Base-by-base conservation (phyloP, 805 yeast genomes). In the Cyberlindnera subsufficiens region DNA sequence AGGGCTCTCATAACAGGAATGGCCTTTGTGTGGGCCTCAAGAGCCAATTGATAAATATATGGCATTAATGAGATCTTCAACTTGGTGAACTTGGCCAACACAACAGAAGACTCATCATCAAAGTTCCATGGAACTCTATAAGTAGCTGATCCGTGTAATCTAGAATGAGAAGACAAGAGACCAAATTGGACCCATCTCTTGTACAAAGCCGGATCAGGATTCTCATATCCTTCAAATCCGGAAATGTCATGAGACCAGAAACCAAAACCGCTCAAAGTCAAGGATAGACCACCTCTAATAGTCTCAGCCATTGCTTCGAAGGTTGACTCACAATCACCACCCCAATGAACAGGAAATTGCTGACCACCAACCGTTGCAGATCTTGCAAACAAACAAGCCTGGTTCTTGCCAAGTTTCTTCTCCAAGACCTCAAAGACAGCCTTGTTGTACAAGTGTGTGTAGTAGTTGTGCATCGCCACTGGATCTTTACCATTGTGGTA, bases 221-320 rank as follows among this genome's bases (percentile, higher is more conserved):
- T 25, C 5, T 43, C 51, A 22, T 35, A 30, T 8, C 52, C 52
- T 42, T 52, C 56, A 30, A 52, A 52, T 3, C 56, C 56, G 6
- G 56, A 52, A 29, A 52, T 52, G 37, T 52, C 56, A 38, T 52
- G 56, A 17, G 56, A 52, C 56, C 56, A 52, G 49, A 48, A 52
- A 4, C 56, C 56, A 34, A 52, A 52, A 3, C 54, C 56, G 19
- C 45, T 42, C 3, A 52, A 38, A n/a, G 44, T 47, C n/a, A 52
- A 35, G 14, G 52, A 48, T 37, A 52, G 39, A 3, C 56, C 56
- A 42, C 56, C 56, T 50, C 56, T 50, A 6, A 52, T 34, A 22
- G 52, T 50, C 41, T 52, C 56, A 30, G 56, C 54, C 50, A 52
- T 47, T 6, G 56, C 56, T 38, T 52, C 56, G 33, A 52, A 52